Conservation (phyloP, 768 basidiomycete species). For the Leccinum broughii region DNA sequence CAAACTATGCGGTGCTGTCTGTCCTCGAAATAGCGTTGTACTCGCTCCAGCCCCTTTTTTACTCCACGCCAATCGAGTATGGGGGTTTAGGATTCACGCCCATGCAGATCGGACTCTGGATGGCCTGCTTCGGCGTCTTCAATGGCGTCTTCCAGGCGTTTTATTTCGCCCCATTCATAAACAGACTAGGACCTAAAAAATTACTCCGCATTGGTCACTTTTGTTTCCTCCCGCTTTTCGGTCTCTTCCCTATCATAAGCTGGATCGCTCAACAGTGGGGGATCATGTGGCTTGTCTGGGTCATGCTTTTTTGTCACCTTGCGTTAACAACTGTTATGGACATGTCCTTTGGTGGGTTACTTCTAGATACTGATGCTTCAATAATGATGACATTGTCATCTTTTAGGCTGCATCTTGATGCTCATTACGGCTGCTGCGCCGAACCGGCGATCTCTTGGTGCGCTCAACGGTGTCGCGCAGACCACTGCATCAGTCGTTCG, state of each 20-base stretch:
- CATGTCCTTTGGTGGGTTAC: conserved; percentile 37
- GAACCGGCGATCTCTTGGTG: conserved; percentile 64
- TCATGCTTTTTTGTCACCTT: conserved; percentile 27
- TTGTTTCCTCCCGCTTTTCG: conserved; percentile 32
- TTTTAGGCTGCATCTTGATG: conserved; percentile 65
- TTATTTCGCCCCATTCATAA: conserved; percentile 34
- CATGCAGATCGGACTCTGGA: conserved; percentile 36
- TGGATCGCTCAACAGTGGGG: conserved; percentile 27
- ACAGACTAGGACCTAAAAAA: conserved; percentile 32
- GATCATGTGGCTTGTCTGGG: conserved; percentile 29
- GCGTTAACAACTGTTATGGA: conserved; percentile 23
- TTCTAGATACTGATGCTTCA: conserved; percentile 1
- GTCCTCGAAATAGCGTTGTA: conserved; percentile 35
- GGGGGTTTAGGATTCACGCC: conserved; percentile 42
- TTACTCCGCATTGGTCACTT: conserved; percentile 31
- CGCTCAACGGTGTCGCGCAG: conserved; percentile 56
- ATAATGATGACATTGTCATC: background rate
- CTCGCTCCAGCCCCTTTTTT: conserved; percentile 41
- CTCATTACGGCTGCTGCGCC: conserved; percentile 68
- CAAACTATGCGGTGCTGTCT: conserved; percentile 40
- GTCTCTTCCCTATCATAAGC: conserved; percentile 33
- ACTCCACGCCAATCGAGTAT: conserved; percentile 35
- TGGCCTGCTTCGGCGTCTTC: conserved; percentile 36
- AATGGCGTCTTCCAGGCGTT: conserved; percentile 35
- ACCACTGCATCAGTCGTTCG: conserved; percentile 32